Percentiles rank a stretch among this genome's conserved stretches.
Evolutionary conservation across 2,329 filamentous ascomycete species (phyloP).

Genomic region (Fusarium pseudonygamai): DNA sequence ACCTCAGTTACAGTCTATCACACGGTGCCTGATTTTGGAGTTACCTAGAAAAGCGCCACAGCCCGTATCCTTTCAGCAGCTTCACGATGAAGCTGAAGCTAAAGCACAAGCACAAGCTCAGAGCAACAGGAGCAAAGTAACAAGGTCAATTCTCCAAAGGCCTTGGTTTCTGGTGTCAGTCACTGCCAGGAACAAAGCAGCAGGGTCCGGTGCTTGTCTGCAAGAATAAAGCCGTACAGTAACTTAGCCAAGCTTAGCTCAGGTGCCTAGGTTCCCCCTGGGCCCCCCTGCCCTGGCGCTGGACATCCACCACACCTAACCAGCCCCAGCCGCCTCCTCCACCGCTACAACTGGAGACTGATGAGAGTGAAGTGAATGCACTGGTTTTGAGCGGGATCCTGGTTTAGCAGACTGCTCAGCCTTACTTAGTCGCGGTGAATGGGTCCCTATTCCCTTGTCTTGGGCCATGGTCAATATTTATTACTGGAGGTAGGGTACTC

Average conservation of each 20-base stretch:
- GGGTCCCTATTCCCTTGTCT: constrained; percentile 34
- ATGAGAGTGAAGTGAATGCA: constrained; percentile 4
- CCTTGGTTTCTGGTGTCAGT: background rate
- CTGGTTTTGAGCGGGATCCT: constrained; percentile 32
- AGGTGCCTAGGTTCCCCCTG: constrained; percentile 29
- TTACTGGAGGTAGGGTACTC: constrained; percentile 25
- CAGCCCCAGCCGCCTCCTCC: constrained; percentile 34
- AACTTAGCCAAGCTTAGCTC: constrained; percentile 31
- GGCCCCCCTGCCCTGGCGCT: constrained; percentile 30
- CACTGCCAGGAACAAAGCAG: constrained; percentile 13
- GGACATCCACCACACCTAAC: constrained; percentile 39
- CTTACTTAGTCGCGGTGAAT: constrained; percentile 42
- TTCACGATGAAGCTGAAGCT: background rate
- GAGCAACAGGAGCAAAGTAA: background rate
- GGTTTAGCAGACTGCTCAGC: constrained; percentile 40
- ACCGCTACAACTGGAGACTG: constrained; percentile 27
- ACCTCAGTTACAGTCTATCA: background rate
- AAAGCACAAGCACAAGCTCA: background rate
- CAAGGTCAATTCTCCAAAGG: background rate
- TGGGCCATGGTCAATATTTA: constrained; percentile 36
- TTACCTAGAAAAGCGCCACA: constrained; percentile 21
- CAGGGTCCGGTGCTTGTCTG: constrained; percentile 34
- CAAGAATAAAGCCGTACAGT: constrained; percentile 36
- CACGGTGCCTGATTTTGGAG: constrained; percentile 20
- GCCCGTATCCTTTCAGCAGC: constrained; percentile 21